Conservation (phyloP, 140 eudicot species). For the Cichorium intybus region DNA sequence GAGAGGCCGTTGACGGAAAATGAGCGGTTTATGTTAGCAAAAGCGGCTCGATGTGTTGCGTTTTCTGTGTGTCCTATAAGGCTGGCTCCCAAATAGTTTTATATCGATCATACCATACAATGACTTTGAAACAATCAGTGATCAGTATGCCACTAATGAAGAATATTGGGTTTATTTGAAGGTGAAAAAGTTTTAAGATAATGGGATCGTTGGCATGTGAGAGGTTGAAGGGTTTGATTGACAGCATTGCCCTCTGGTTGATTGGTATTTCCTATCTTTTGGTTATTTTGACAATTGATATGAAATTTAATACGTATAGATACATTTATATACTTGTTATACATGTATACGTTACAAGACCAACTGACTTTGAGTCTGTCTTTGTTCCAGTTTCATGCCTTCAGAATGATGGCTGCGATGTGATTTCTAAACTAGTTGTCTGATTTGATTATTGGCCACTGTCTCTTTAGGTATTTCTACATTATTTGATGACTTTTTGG, state of each 20-base stretch:
- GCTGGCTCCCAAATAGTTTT: constrained; percentile 66
- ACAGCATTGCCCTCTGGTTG: not conserved
- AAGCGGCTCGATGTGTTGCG: constrained; percentile 96
- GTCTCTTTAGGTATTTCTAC: too few relatives aligned
- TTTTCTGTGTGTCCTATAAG: constrained; percentile 87
- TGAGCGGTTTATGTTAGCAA: constrained; percentile 92
- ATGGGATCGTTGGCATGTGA: constrained; percentile 19
- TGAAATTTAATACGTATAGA: not conserved
- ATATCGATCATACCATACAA: constrained; percentile 17
- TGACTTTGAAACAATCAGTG: not conserved
- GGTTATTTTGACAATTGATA: constrained; percentile 3
- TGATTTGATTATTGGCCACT: too few relatives aligned
- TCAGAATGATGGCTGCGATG: constrained; percentile 10
- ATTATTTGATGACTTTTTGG: too few relatives aligned
- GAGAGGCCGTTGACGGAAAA: constrained; percentile 94
- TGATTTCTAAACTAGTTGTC: too few relatives aligned
- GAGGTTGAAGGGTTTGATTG: too few relatives aligned
- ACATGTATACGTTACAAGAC: constrained; percentile 14
- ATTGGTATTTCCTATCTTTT: constrained; percentile 12
- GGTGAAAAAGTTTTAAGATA: constrained; percentile 19
- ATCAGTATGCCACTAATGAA: constrained; percentile 18
- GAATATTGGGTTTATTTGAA: constrained; percentile 15
- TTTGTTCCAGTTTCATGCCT: constrained; percentile 9
- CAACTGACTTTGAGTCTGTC: not conserved
- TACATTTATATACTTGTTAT: constrained; percentile 6